phyloP scores from a whole-genome alignment of 305 asterid genomes.

The Caryopteris hybrid region DNA sequence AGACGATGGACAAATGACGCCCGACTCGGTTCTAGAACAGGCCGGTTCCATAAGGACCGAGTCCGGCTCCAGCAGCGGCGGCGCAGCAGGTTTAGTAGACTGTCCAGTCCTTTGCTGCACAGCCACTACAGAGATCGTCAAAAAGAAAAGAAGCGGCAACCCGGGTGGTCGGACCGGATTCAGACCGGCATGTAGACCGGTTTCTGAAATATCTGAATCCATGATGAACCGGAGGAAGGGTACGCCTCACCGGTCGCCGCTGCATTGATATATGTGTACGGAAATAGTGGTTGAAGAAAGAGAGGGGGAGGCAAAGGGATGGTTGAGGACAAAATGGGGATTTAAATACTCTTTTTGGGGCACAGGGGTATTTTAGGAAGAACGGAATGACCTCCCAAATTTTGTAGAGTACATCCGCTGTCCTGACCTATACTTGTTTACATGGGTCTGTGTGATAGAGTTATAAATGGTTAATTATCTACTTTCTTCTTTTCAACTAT shows the following conservation, averaged over 20 bases:
- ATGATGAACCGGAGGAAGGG: conserved; percentile 80
- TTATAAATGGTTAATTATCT: background rate
- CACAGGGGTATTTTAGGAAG: conserved; percentile 19
- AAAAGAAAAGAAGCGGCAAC: conserved; percentile 60
- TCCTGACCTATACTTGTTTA: background rate
- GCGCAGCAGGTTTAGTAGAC: conserved; percentile 20
- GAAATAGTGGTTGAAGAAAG: conserved; percentile 6
- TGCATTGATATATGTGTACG: conserved; percentile 36
- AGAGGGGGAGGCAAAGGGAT: background rate
- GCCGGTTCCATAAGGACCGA: conserved; percentile 45
- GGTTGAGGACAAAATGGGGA: conserved; percentile 20
- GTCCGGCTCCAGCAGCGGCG: conserved; percentile 54
- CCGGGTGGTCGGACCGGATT: conserved; percentile 28
- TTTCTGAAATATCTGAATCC: conserved; percentile 29
- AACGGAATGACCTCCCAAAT: conserved; percentile 16
- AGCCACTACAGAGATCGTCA: conserved; percentile 50
- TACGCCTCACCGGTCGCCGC: conserved; percentile 75
- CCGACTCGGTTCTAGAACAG: conserved; percentile 63
- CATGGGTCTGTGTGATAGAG: background rate
- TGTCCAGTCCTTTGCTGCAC: conserved; percentile 39
- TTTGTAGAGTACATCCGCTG: conserved; percentile 23
- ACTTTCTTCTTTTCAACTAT: background rate
- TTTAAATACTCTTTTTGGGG: background rate
- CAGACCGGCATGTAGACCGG: conserved; percentile 42
- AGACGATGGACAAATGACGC: conserved; percentile 74